phyloP scores from a whole-genome alignment of 306 rosid species.

The Sicyos edulis region DNA sequence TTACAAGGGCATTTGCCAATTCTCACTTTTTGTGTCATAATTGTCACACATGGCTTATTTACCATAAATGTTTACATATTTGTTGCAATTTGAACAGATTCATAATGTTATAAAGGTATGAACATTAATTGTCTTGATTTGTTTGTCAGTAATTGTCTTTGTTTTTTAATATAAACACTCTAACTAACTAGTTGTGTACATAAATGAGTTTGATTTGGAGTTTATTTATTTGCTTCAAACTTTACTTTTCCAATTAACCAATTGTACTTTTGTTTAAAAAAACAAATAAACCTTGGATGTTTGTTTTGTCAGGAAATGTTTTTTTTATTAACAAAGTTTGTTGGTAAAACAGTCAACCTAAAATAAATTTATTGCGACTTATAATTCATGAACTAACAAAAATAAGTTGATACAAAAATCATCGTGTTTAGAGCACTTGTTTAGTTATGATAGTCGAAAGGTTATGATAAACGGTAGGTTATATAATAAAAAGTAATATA shows the following conservation, averaged over 20 bases:
- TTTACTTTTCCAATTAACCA: background rate
- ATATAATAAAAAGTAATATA: no score
- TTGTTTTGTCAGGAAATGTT: no score
- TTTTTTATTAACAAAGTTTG: background rate
- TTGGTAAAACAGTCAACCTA: background rate
- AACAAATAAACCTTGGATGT: no score
- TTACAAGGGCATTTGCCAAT: background rate
- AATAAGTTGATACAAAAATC: no score
- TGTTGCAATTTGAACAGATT: background rate
- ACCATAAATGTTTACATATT: background rate
- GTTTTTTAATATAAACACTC: no score
- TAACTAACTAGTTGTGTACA: background rate
- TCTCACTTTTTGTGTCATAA: background rate
- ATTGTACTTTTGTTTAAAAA: no score
- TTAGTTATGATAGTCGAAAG: no score
- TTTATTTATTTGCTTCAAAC: background rate
- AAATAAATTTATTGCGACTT: background rate
- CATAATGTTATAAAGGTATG: background rate
- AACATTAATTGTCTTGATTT: background rate
- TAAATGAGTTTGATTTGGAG: background rate
- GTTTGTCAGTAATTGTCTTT: background rate
- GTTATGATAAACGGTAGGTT: no score
- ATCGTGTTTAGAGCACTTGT: no score
- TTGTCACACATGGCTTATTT: background rate
- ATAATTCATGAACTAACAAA: background rate